phyloP scores from a whole-genome alignment of 148 eudicot genomes.

The Gaultheria prostrata region DNA sequence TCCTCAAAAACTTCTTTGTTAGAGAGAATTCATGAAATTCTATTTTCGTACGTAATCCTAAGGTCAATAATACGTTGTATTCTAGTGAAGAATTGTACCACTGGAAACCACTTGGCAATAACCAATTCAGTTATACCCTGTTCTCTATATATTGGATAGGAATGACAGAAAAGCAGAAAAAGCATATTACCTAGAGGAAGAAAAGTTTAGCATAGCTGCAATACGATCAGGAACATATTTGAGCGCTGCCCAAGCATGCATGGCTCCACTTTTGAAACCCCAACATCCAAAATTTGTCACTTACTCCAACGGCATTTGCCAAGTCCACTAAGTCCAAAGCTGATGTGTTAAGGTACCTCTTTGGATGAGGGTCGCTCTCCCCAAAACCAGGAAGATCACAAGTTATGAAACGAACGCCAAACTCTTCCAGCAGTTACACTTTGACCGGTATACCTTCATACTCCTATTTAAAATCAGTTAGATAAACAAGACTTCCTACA shows the following conservation, averaged over 20 bases:
- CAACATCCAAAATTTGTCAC: constrained; percentile 77
- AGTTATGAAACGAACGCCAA: constrained; percentile 72
- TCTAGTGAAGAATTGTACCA: background rate
- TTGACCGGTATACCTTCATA: constrained; percentile 76
- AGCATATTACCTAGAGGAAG: background rate
- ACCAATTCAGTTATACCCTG: background rate
- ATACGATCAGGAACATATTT: constrained; percentile 63
- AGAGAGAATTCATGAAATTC: background rate
- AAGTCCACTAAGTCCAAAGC: constrained; percentile 70
- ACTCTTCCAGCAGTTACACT: constrained; percentile 60
- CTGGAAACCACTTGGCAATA: background rate
- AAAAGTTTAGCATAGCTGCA: constrained; percentile 49
- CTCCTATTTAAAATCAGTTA: constrained; percentile 1
- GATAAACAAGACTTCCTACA: background rate
- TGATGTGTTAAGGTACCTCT: constrained; percentile 72
- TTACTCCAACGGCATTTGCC: constrained; percentile 58
- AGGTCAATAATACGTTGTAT: background rate
- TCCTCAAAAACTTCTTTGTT: background rate
- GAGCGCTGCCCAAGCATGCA: constrained; percentile 92
- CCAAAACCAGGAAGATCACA: constrained; percentile 98
- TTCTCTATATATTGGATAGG: background rate
- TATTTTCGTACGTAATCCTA: background rate
- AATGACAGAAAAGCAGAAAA: background rate
- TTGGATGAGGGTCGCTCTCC: constrained; percentile 84
- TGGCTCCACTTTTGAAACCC: constrained; percentile 78